Evolutionary conservation across 202 grass and related monocot species (phyloP).

Genomic region (Eragrostis tef): DNA sequence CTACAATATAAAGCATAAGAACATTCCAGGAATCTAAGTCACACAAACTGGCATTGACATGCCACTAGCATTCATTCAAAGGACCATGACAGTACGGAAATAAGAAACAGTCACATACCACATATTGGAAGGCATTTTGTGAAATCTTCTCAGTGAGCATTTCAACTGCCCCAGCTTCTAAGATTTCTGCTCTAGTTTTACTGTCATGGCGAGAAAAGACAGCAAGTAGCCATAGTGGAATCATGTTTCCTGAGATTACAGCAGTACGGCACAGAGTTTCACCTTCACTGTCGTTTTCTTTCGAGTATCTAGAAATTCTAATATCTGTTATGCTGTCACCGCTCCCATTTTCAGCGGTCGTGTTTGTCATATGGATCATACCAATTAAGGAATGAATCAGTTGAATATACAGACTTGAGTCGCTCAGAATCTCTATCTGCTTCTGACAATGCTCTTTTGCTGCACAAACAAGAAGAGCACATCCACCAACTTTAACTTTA

Average conservation of each 20-base stretch:
- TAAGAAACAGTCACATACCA: conserved; percentile 57
- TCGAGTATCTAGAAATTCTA: conserved; percentile 76
- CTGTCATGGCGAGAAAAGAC: conserved; percentile 79
- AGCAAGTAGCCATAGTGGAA: conserved; percentile 92
- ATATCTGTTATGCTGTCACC: conserved; percentile 80
- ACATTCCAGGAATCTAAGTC: conserved; percentile 1
- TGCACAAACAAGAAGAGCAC: conserved; percentile 92
- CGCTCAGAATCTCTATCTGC: conserved; percentile 71
- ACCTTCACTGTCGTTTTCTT: conserved; percentile 62
- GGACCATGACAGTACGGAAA: conserved; percentile 12
- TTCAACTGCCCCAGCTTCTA: conserved; percentile 84
- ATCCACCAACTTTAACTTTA: conserved; percentile 88
- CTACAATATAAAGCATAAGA: conserved; percentile 28
- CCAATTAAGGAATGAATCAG: conserved; percentile 85
- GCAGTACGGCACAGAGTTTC: conserved; percentile 67
- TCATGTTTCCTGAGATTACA: conserved; percentile 92
- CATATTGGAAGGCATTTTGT: conserved; percentile 86
- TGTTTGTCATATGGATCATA: conserved; percentile 86
- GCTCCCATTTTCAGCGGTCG: conserved; percentile 56
- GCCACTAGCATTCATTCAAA: conserved; percentile 34
- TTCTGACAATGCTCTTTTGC: conserved; percentile 82
- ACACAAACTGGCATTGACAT: conserved; percentile 5
- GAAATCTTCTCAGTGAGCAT: conserved; percentile 91
- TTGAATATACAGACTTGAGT: conserved; percentile 71
- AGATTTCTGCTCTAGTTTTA: conserved; percentile 72